These are phyloP conservation scores for Micractinium sp. DNA, from an alignment of 139 green algal species.

Conservation along the genomic window DNA sequence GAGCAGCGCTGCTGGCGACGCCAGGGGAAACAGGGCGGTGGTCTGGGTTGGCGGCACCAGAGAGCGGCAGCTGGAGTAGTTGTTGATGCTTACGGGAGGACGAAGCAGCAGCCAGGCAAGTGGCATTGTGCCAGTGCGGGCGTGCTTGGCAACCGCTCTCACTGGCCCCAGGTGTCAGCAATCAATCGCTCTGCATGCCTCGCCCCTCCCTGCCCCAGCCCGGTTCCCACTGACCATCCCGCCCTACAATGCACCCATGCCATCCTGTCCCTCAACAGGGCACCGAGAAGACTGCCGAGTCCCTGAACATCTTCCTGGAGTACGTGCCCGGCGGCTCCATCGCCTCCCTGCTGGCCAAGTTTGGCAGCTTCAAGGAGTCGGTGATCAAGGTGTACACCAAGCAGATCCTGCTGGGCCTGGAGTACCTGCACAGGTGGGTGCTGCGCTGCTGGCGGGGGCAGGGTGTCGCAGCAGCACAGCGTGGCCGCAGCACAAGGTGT, in stretches of 20 bases:
- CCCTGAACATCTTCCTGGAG: conserved; percentile 98
- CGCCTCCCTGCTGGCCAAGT: conserved; percentile 85
- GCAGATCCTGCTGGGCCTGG: conserved; percentile 85
- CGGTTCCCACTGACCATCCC: no score
- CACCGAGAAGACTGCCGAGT: conserved; percentile 72
- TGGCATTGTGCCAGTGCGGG: no score
- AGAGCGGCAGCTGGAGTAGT: no score
- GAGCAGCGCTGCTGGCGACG: neutral
- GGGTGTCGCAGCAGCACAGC: no score
- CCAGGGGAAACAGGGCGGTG: neutral
- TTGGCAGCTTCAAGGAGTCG: conserved; percentile 74
- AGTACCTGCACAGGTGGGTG: conserved; percentile 88
- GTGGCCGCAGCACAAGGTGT: neutral
- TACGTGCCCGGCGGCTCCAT: conserved; percentile 96
- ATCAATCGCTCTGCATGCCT: neutral
- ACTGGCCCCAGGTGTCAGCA: neutral
- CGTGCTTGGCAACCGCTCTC: no score
- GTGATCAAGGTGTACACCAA: conserved; percentile 76
- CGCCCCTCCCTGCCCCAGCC: no score
- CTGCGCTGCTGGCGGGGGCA: no score
- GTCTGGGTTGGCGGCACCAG: neutral
- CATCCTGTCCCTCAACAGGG: conserved; percentile 50
- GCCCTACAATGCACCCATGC: no score
- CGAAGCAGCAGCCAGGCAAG: no score
- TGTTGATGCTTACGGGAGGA: no score